A percentile compares a stretch with the other conserved stretches of the same genome.
Evolutionary conservation across 495 filamentous ascomycete species (phyloP).

Genomic region (Aspergillus leporis): DNA sequence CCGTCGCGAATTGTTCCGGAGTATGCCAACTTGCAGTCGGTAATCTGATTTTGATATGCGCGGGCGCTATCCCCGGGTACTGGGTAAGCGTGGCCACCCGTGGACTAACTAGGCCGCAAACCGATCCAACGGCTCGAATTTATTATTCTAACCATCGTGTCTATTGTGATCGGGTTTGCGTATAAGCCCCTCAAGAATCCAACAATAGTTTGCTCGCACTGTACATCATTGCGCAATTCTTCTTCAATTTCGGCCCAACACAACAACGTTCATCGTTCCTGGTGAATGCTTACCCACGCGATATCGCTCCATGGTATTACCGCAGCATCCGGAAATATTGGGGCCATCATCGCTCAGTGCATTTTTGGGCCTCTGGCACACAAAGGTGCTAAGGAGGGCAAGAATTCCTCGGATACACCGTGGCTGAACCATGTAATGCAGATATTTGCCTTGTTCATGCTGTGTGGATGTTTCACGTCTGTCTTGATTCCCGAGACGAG

Average conservation of each 20-base stretch:
- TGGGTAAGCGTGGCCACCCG: slow-evolving; percentile 69
- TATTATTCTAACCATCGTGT: slow-evolving; percentile 70
- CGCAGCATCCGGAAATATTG: slow-evolving; percentile 79
- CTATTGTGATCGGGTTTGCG: slow-evolving; percentile 72
- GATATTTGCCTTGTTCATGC: slow-evolving; percentile 81
- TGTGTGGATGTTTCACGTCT: slow-evolving; percentile 65
- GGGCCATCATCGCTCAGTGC: slow-evolving; percentile 60
- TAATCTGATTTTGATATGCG: slow-evolving; percentile 72
- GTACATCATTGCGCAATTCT: slow-evolving; percentile 81
- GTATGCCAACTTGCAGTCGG: slow-evolving; percentile 69
- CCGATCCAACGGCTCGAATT: slow-evolving; percentile 80
- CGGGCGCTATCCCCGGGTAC: slow-evolving; percentile 77
- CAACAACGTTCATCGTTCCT: slow-evolving; percentile 87
- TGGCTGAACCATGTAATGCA: slow-evolving; percentile 81
- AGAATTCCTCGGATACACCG: slow-evolving; percentile 42
- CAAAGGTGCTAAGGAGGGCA: slow-evolving; percentile 30
- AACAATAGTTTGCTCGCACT: slow-evolving; percentile 61
- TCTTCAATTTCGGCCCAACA: slow-evolving; percentile 89
- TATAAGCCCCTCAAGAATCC: slow-evolving; percentile 50
- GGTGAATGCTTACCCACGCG: slow-evolving; percentile 90
- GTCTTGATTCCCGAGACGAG: slow-evolving; percentile 75
- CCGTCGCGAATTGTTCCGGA: slow-evolving; percentile 56
- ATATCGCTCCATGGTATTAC: slow-evolving; percentile 82
- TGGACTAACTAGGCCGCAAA: slow-evolving; percentile 75
- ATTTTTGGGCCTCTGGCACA: slow-evolving; percentile 50